Conservation (phyloP, 2,329 filamentous ascomycete genomes). For the Verticillium albo-atrum region DNA sequence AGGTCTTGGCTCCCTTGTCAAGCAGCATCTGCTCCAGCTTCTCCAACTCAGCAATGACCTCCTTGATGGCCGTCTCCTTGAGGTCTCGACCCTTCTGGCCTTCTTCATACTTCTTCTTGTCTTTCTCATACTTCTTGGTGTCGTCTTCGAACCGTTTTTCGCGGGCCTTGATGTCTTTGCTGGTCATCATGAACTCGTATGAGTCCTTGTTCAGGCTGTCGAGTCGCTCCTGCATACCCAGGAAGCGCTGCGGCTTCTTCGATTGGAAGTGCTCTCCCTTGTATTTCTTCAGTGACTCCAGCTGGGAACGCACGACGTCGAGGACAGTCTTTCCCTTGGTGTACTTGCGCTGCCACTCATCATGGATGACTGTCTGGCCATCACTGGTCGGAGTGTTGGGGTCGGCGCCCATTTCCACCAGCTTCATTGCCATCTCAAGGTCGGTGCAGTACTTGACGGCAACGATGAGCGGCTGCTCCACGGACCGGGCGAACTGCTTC, state of each 20-base stretch:
- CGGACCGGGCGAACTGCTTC: constrained; percentile 36
- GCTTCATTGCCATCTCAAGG: constrained; percentile 44
- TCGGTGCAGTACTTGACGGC: constrained; percentile 48
- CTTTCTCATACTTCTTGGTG: constrained; percentile 27
- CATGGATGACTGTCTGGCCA: constrained; percentile 28
- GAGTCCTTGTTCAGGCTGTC: constrained; percentile 42
- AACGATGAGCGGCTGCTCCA: constrained; percentile 62
- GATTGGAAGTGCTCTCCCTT: constrained; percentile 23
- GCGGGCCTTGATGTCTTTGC: constrained; percentile 27
- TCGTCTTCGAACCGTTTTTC: constrained; percentile 21
- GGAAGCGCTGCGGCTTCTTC: constrained; percentile 21
- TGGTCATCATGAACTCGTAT: constrained; percentile 56
- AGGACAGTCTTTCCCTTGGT: constrained; percentile 46
- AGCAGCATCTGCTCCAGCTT: constrained; percentile 51
- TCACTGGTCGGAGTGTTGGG: constrained; percentile 51
- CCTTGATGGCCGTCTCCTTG: constrained; percentile 52
- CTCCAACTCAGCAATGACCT: constrained; percentile 47
- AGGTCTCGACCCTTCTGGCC: constrained; percentile 14
- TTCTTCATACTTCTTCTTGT: constrained; percentile 22
- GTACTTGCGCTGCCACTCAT: constrained; percentile 25
- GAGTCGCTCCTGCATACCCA: constrained; percentile 49
- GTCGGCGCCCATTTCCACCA: constrained; percentile 63
- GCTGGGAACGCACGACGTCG: constrained; percentile 52
- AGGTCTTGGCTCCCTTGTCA: constrained; percentile 60
- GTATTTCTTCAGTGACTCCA: constrained; percentile 46